Percentiles rank a stretch among this genome's conserved stretches.
phyloP scores from a whole-genome alignment of 2,329 filamentous ascomycete species.

The Xylaria sp. region DNA sequence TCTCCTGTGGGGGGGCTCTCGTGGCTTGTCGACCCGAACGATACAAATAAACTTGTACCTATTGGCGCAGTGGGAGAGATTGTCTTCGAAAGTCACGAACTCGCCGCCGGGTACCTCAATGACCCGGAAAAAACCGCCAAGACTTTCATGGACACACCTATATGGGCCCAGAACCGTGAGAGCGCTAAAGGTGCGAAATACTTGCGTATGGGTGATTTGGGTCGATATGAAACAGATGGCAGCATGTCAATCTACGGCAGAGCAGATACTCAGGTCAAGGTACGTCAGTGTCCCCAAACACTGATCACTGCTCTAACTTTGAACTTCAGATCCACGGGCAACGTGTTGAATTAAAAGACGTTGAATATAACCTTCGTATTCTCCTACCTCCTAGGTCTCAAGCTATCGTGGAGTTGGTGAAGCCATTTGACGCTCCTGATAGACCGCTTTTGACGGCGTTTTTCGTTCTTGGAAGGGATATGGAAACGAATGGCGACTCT shows the following conservation, averaged over 20 bases:
- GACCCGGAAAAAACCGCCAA: constrained; percentile 16
- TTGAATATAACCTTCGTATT: constrained; percentile 17
- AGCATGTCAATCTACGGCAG: constrained; percentile 17
- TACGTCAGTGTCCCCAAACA: not conserved
- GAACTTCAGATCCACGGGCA: constrained; percentile 17
- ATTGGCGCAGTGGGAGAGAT: constrained; percentile 17
- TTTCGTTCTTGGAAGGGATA: not conserved
- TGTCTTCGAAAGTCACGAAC: constrained; percentile 17
- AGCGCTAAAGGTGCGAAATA: constrained; percentile 12
- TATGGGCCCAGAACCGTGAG: constrained; percentile 11
- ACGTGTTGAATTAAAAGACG: constrained; percentile 16
- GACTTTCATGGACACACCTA: constrained; percentile 15
- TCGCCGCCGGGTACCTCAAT: constrained; percentile 13
- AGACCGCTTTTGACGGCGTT: constrained; percentile 9
- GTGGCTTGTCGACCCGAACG: constrained; percentile 15
- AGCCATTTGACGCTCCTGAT: constrained; percentile 18
- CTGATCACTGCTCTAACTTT: not conserved
- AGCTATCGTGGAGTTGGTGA: constrained; percentile 13
- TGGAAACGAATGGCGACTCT: not conserved
- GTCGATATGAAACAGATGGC: constrained; percentile 16
- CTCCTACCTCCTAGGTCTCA: constrained; percentile 2
- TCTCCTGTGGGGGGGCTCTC: not conserved
- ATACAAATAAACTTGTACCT: constrained; percentile 19
- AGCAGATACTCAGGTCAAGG: constrained; percentile 17
- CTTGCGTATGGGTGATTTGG: constrained; percentile 16